Evolutionary conservation across 129 eudicot species (phyloP).

Genomic region (Flaveria trinervia): DNA sequence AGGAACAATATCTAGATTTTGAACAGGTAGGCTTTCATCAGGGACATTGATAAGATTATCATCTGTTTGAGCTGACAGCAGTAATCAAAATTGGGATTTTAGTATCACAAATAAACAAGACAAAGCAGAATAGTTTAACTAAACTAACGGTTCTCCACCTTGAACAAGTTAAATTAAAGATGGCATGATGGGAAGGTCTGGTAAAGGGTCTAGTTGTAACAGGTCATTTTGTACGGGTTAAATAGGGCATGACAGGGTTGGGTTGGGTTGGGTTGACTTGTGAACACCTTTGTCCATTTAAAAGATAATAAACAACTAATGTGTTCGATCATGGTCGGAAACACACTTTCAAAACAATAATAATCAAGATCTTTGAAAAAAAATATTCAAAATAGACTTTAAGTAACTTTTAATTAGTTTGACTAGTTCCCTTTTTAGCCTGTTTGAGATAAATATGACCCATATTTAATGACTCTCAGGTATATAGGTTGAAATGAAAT

Average conservation of each 20-base stretch:
- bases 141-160: conserved; percentile 3
- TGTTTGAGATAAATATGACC: neutral
- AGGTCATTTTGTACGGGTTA: neutral
- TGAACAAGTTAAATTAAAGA: conserved; percentile 10
- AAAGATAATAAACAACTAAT: neutral
- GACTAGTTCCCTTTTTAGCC: neutral
- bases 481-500: neutral
- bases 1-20: conserved; percentile 30
- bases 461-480: neutral
- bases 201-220: neutral
- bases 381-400: neutral
- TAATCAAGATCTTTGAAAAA: neutral
- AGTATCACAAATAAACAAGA: conserved; percentile 12
- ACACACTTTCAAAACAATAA: neutral
- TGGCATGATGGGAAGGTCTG: neutral
- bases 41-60: conserved; percentile 21
- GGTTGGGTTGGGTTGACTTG: neutral
- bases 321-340: neutral
- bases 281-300: neutral
- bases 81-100: conserved; percentile 15
- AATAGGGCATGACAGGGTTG: neutral
- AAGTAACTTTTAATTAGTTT: neutral
- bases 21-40: conserved; percentile 27
- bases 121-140: neutral
- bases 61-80: conserved; percentile 42